phyloP scores from a whole-genome alignment of 2,329 filamentous ascomycete species.

The Ustilaginoidea virens region DNA sequence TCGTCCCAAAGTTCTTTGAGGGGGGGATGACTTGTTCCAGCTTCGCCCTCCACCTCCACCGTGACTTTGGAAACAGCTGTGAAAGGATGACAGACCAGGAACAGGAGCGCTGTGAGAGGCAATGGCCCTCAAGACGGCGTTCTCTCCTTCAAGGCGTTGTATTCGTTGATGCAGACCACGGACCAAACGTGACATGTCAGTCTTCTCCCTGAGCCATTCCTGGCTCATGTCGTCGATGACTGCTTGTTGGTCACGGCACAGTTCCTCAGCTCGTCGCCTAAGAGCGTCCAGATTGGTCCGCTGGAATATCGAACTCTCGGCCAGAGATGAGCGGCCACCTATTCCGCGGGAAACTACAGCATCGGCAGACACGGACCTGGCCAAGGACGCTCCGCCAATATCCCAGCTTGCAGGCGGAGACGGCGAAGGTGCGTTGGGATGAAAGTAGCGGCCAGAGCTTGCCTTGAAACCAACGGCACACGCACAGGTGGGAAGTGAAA shows the following conservation, averaged over 20 bases:
- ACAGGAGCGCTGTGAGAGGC: conserved; percentile 14
- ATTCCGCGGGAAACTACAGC: conserved; percentile 23
- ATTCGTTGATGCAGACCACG: conserved; percentile 24
- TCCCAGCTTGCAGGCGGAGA: conserved; percentile 4
- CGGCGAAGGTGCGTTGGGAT: conserved; percentile 4
- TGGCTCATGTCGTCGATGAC: conserved; percentile 36
- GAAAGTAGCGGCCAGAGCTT: not conserved
- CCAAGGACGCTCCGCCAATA: conserved; percentile 10
- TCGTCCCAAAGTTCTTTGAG: conserved; percentile 8
- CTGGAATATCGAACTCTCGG: conserved; percentile 30
- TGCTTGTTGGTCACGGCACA: conserved; percentile 37
- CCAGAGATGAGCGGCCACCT: conserved; percentile 19
- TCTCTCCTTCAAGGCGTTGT: conserved; percentile 20
- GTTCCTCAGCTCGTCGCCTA: conserved; percentile 35
- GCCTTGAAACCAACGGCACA: not conserved
- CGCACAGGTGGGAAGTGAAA: not conserved
- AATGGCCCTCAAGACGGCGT: conserved; percentile 16
- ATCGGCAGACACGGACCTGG: conserved; percentile 15
- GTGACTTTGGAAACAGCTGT: conserved; percentile 12
- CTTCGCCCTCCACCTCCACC: conserved; percentile 11
- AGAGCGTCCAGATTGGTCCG: conserved; percentile 37
- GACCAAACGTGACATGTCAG: conserved; percentile 24
- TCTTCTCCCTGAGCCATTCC: conserved; percentile 30
- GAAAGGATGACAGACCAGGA: conserved; percentile 15
- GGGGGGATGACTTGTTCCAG: conserved; percentile 7